Evolutionary conservation across 768 basidiomycete genomes (phyloP).

Genomic region (Amanita rimosa): DNA sequence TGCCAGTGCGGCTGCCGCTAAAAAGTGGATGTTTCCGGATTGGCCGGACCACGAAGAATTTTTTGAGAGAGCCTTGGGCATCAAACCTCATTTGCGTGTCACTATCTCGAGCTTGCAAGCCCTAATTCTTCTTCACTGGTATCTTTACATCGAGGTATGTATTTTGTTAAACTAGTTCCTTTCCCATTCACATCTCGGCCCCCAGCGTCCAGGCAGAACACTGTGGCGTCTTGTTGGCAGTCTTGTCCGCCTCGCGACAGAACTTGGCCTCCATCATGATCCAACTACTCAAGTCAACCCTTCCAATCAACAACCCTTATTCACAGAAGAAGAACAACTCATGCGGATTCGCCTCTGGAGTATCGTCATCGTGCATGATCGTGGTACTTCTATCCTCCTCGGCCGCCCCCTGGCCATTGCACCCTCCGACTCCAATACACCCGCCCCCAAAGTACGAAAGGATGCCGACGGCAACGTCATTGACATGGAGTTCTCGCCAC

Average conservation of each 20-base stretch:
- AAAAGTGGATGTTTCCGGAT: slow-evolving; percentile 49
- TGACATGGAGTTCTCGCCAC: slow-evolving; percentile 54
- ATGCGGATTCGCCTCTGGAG: slow-evolving; percentile 77
- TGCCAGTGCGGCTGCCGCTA: slow-evolving; percentile 29
- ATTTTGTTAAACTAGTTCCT: background rate
- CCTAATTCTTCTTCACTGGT: slow-evolving; percentile 79
- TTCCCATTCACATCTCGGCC: slow-evolving; percentile 5
- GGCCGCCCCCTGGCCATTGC: slow-evolving; percentile 78
- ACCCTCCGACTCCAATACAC: slow-evolving; percentile 77
- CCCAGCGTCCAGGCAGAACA: slow-evolving; percentile 77
- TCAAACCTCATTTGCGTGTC: slow-evolving; percentile 77
- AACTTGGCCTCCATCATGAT: slow-evolving; percentile 81
- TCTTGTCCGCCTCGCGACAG: slow-evolving; percentile 71
- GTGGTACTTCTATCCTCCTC: slow-evolving; percentile 79
- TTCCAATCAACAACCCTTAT: slow-evolving; percentile 28
- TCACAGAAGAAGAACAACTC: slow-evolving; percentile 68
- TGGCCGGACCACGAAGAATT: slow-evolving; percentile 85
- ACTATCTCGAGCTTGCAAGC: slow-evolving; percentile 78
- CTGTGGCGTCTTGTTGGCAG: slow-evolving; percentile 84
- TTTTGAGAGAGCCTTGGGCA: slow-evolving; percentile 64
- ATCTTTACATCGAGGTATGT: slow-evolving; percentile 76
- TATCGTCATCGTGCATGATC: slow-evolving; percentile 78
- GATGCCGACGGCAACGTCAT: slow-evolving; percentile 20
- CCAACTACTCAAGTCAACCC: slow-evolving; percentile 50
- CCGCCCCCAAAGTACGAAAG: slow-evolving; percentile 40